Evolutionary conservation across 2,329 filamentous ascomycete species (phyloP).

Genomic region (Cercospora beticola): DNA sequence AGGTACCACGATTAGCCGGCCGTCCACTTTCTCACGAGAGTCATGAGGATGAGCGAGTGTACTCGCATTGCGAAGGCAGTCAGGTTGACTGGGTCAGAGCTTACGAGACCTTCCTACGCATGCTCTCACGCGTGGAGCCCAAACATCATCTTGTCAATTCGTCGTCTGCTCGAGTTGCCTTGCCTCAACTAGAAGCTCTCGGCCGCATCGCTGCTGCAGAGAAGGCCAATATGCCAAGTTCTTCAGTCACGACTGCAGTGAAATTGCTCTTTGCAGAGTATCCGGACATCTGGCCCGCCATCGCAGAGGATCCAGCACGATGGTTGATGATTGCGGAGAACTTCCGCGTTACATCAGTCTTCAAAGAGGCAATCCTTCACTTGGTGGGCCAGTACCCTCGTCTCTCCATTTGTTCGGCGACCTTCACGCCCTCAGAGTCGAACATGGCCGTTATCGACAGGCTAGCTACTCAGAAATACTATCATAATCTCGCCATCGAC

Average conservation of each 20-base stretch:
- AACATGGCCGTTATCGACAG: constrained; percentile 19
- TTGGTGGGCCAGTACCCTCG: constrained; percentile 36
- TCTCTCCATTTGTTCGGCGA: constrained; percentile 6
- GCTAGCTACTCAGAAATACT: constrained; percentile 7
- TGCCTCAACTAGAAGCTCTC: constrained; percentile 36
- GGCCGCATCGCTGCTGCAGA: constrained; percentile 32
- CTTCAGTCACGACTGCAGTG: constrained; percentile 21
- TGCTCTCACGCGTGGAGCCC: constrained; percentile 36
- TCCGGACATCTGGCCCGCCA: constrained; percentile 34
- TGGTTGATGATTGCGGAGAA: constrained; percentile 37
- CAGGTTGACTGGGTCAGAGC: constrained; percentile 21
- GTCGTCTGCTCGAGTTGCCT: constrained; percentile 23
- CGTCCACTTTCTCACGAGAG: background rate
- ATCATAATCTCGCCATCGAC: constrained; percentile 2
- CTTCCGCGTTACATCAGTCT: constrained; percentile 36
- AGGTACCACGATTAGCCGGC: background rate
- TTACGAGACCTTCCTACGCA: constrained; percentile 28
- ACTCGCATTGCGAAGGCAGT: background rate
- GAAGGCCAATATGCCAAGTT: constrained; percentile 23
- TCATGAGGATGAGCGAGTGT: background rate
- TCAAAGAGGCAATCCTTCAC: constrained; percentile 41
- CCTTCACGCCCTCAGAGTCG: constrained; percentile 5
- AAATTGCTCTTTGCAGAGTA: constrained; percentile 28
- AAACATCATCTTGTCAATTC: constrained; percentile 25
- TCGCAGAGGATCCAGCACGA: constrained; percentile 36